Evolutionary conservation across 2,329 filamentous ascomycete species (phyloP).

Genomic region (Didymella segeticola): DNA sequence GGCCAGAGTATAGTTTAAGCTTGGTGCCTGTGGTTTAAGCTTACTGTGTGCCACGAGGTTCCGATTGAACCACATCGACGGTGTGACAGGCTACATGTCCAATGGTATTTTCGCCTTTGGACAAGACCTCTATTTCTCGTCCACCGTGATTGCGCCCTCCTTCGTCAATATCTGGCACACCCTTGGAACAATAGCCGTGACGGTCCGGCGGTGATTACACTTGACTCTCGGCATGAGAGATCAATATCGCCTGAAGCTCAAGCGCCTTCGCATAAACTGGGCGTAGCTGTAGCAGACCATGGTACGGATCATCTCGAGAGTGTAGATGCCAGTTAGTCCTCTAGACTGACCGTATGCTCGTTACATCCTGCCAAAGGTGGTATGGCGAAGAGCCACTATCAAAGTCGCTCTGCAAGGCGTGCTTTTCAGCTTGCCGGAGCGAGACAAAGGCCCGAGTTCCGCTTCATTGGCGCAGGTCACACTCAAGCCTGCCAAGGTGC

Average conservation of each 20-base stretch:
- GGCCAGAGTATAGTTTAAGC: constrained; percentile 36
- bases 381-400: constrained; percentile 25
- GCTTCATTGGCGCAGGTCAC: constrained; percentile 40
- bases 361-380: constrained; percentile 29
- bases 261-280: constrained; percentile 15
- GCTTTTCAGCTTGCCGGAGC: constrained; percentile 41
- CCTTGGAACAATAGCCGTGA: constrained; percentile 1
- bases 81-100: constrained; percentile 6
- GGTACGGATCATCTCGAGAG: neutral
- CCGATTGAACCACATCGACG: constrained; percentile 29
- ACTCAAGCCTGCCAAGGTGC: constrained; percentile 43
- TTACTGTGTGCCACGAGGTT: constrained; percentile 42
- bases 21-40: constrained; percentile 43
- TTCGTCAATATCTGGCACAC: neutral
- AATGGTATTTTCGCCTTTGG: constrained; percentile 1
- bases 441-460: constrained; percentile 42
- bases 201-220: constrained; percentile 9
- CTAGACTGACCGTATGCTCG: constrained; percentile 15
- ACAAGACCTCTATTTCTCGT: constrained; percentile 3
- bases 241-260: constrained; percentile 8
- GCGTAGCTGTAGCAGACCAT: constrained; percentile 1
- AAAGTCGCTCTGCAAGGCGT: constrained; percentile 19
- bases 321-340: constrained; percentile 15
- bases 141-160: neutral
- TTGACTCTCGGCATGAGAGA: constrained; percentile 4